Conservation (phyloP, 2,329 filamentous ascomycete genomes). For the Coleophoma eucalyptorum region DNA sequence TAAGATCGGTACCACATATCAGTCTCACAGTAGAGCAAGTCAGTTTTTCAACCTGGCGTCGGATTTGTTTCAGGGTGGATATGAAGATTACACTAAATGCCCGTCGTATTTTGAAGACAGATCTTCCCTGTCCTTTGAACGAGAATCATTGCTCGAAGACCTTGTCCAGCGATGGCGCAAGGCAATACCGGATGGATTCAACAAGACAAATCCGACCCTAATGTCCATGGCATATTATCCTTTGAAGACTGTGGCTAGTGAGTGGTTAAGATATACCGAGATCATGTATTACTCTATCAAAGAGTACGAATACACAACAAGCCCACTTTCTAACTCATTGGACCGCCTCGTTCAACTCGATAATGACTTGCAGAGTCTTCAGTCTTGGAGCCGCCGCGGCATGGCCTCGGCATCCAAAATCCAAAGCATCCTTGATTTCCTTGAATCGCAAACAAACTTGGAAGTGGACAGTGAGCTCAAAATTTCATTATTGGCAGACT, state of each 20-base stretch:
- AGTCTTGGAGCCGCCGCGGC: conserved; percentile 8
- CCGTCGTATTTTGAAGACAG: not conserved
- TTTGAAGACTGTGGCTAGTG: conserved; percentile 5
- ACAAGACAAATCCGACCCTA: conserved; percentile 1
- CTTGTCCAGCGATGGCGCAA: conserved; percentile 1
- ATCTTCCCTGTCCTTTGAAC: not conserved
- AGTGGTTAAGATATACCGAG: conserved; percentile 7
- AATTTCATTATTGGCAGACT: too few species aligned
- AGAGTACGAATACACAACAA: conserved; percentile 4
- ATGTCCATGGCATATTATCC: conserved; percentile 6
- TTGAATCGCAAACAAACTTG: too few species aligned
- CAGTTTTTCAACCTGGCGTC: not conserved
- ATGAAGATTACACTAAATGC: conserved; percentile 4
- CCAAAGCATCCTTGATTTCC: too few species aligned
- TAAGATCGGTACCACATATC: not conserved
- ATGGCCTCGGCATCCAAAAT: too few species aligned
- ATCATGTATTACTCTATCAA: conserved; percentile 3
- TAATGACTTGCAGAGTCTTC: conserved; percentile 1
- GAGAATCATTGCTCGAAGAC: conserved; percentile 4
- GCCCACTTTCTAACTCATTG: not conserved
- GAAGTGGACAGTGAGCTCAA: too few species aligned
- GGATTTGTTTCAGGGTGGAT: conserved; percentile 5
- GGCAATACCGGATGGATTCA: conserved; percentile 2
- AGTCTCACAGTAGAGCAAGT: too few species aligned
- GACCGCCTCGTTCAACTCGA: conserved; percentile 1